Conservation (phyloP, 2,329 filamentous ascomycete genomes). For the Hypoxylon sp. region DNA sequence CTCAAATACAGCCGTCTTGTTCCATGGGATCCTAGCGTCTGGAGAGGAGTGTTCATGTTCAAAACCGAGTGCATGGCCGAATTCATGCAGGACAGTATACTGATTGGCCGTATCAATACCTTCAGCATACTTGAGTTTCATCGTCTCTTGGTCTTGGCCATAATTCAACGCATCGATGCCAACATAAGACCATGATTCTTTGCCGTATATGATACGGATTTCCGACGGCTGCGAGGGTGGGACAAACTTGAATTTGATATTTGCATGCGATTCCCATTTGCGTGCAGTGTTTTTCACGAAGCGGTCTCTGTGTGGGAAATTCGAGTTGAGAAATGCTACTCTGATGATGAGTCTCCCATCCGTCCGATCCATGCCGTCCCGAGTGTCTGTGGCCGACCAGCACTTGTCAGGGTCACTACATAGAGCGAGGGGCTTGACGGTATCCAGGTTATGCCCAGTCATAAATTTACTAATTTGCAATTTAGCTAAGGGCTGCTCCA, state of each 20-base stretch:
- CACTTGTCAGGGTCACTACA: background rate
- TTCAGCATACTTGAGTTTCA: slow-evolving; percentile 1
- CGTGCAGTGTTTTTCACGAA: background rate
- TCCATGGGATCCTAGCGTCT: slow-evolving; percentile 7
- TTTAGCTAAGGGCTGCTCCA: background rate
- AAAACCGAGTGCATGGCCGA: slow-evolving; percentile 12
- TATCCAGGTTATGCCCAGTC: background rate
- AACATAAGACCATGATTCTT: slow-evolving; percentile 8
- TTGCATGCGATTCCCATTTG: background rate
- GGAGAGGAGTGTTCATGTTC: slow-evolving; percentile 10
- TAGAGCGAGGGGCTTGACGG: background rate
- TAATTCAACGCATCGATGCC: background rate
- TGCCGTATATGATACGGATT: slow-evolving; percentile 1
- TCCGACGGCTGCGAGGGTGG: background rate
- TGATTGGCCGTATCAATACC: background rate
- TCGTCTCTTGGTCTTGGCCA: background rate
- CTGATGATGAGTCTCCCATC: slow-evolving; percentile 15
- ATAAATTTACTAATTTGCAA: background rate
- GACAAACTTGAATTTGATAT: slow-evolving; percentile 3
- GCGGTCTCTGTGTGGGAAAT: background rate
- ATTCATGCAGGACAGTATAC: background rate
- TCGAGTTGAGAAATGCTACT: slow-evolving; percentile 7
- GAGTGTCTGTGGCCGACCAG: background rate
- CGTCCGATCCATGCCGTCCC: background rate
- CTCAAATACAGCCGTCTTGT: background rate